phyloP scores from a whole-genome alignment of 2,329 filamentous ascomycete genomes.

The Hymenoscyphus scutula region DNA sequence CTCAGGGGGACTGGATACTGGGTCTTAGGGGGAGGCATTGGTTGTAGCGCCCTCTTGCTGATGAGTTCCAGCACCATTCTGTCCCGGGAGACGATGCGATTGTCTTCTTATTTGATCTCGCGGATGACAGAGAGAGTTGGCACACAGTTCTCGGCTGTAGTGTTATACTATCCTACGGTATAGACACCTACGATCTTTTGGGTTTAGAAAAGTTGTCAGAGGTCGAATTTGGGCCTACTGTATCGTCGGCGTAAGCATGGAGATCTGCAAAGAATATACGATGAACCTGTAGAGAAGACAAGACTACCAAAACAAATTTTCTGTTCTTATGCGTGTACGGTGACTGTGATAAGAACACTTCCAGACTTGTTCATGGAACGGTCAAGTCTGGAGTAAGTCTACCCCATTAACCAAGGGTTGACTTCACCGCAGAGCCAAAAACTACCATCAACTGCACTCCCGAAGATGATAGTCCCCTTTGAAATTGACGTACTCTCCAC shows the following conservation, averaged over 20 bases:
- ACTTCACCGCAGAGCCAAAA: background rate
- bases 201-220: constrained; percentile 41
- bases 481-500: too few relatives aligned
- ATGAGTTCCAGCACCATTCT: constrained; percentile 40
- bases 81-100: constrained; percentile 38
- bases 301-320: constrained; percentile 2
- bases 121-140: constrained; percentile 27
- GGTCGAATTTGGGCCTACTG: constrained; percentile 39
- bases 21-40: constrained; percentile 38
- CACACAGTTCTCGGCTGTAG: constrained; percentile 38
- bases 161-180: constrained; percentile 39
- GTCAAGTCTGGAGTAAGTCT: background rate
- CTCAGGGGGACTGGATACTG: constrained; percentile 24
- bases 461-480: too few relatives aligned
- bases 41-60: constrained; percentile 39
- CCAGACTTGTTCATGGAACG: background rate
- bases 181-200: constrained; percentile 39
- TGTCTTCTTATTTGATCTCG: constrained; percentile 28
- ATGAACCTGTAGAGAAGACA: constrained; percentile 24
- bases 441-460: background rate
- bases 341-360: background rate
- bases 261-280: constrained; percentile 37
- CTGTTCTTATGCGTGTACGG: background rate
- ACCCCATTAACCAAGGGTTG: background rate
- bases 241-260: constrained; percentile 41